Base-by-base conservation (phyloP, 2,329 filamentous ascomycete genomes). In the Lomentospora prolificans region DNA sequence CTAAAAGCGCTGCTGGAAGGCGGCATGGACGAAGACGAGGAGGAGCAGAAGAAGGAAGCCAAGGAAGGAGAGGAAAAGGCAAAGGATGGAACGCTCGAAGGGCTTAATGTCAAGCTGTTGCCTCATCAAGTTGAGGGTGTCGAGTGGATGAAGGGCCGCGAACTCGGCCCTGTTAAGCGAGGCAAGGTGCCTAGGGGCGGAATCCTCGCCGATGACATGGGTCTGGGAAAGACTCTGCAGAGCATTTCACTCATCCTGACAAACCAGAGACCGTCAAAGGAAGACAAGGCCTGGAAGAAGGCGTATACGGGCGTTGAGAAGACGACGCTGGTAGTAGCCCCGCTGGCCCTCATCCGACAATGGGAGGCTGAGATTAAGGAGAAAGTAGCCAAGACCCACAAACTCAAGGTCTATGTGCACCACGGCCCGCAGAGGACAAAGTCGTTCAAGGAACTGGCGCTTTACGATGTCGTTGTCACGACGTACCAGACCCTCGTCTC, bases 151-250 rank as follows among this genome's bases (percentile, higher is more conserved):
- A 86, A 81, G 56, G 88, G 91, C 58, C 90, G 95, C 64, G 94
- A 99, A 71, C 84, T 90, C 9, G 91, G 92, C 2, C 84, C 84
- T 17, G 84, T 88, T 58, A 96, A 94, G 72, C 87, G 86, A 62
- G 89, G 88, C 58, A 81, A 75, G 59, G 80, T 95, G 8, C 90
- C 92, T 28, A 94, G 95, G 63, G 94, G 94, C 33, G 94, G 94
- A 17, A 95, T 99, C 60, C 79, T 99, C 33, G 94, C 94, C 17
- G 94, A 99, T 64, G 94, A 99, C 67, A 95, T 97, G 92, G 92
- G 92, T 61, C 75, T 97, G 12, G 94, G 94, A 57, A 99, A 99
- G 76, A 99, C 94, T 0, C 80, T 99, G 12, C 94, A 99, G 71
- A 90, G 91, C 1, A 88, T 99, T 57, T 85, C 92, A 1, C 77